These are phyloP conservation scores for Ophiocordyceps robertsii DNA, from an alignment of 2,329 filamentous ascomycete genomes.

Conservation along the genomic window DNA sequence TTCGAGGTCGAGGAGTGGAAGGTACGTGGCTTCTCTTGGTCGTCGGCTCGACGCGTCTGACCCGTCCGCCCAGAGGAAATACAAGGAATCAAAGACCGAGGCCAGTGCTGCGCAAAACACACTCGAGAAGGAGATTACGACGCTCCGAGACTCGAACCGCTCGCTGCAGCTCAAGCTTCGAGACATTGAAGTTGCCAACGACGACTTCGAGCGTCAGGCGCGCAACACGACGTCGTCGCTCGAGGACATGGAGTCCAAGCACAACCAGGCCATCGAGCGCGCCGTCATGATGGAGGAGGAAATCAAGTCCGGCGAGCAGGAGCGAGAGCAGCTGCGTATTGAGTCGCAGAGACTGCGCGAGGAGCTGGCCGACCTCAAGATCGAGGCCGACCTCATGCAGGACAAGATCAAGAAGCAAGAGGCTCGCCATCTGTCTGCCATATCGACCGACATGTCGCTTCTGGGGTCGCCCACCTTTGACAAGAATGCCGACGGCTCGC, in stretches of 20 bases:
- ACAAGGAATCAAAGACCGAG: conserved; percentile 87
- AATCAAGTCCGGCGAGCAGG: conserved; percentile 79
- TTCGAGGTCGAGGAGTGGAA: conserved; percentile 99
- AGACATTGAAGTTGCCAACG: conserved; percentile 95
- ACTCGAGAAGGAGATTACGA: conserved; percentile 93
- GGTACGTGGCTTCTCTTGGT: conserved; percentile 36
- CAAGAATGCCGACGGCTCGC: conserved; percentile 55
- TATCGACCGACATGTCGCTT: conserved; percentile 49
- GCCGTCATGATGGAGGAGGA: conserved; percentile 92
- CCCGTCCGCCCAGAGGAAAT: conserved; percentile 56
- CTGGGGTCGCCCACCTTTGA: conserved; percentile 62
- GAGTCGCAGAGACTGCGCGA: conserved; percentile 82
- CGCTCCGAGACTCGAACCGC: conserved; percentile 71
- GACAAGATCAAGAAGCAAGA: conserved; percentile 77
- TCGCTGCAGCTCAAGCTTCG: conserved; percentile 71
- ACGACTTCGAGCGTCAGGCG: conserved; percentile 94
- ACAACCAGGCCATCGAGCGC: conserved; percentile 86
- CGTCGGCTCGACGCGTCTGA: conserved; percentile 1
- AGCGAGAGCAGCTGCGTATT: conserved; percentile 78
- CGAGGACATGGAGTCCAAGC: conserved; percentile 94
- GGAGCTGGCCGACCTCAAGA: conserved; percentile 83
- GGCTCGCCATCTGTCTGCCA: conserved; percentile 40
- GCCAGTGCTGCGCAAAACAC: conserved; percentile 70
- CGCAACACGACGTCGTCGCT: conserved; percentile 90
- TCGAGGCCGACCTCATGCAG: conserved; percentile 86